A percentile compares a stretch with the other conserved stretches of the same genome.
Evolutionary conservation across 441 rosid species (phyloP).

Genomic region (Hura crepitans): DNA sequence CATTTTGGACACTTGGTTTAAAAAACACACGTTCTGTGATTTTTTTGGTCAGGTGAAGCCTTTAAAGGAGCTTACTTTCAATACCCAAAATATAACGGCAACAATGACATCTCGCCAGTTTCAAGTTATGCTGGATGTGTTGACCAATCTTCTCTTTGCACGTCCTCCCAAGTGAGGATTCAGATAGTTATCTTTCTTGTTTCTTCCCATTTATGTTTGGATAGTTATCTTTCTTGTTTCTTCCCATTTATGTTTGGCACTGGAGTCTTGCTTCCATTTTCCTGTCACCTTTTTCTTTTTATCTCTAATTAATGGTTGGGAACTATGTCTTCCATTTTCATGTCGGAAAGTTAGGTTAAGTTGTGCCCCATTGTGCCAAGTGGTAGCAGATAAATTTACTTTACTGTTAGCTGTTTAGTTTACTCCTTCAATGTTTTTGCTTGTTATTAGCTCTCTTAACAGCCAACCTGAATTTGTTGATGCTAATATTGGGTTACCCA

Average conservation of each 20-base stretch:
- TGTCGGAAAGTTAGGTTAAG: conserved; percentile 8
- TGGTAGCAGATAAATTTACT: too few relatives aligned
- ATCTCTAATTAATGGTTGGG: conserved; percentile 12
- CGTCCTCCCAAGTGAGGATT: conserved; percentile 91
- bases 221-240: too few relatives aligned
- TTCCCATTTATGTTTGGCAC: too few relatives aligned
- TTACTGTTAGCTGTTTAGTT: too few relatives aligned
- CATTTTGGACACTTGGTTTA: conserved; percentile 11
- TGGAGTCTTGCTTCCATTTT: too few relatives aligned
- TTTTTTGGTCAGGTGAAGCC: conserved; percentile 77
- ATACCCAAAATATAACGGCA: conserved; percentile 80
- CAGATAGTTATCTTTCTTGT: conserved; percentile 12
- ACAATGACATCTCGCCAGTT: conserved; percentile 98
- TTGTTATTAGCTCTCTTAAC: too few relatives aligned
- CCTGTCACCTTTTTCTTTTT: not conserved
- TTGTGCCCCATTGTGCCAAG: not conserved
- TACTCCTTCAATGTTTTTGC: too few relatives aligned
- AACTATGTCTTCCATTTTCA: not conserved
- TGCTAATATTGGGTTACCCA: too few relatives aligned
- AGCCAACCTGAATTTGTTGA: too few relatives aligned
- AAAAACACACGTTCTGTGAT: conserved; percentile 19
- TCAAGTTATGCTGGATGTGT: conserved; percentile 96
- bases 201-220: conserved; percentile 5
- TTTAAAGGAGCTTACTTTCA: conserved; percentile 88
- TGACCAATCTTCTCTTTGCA: conserved; percentile 97